A percentile compares a stretch with the other conserved stretches of the same genome.
Evolutionary conservation across 768 basidiomycete genomes (phyloP).

Genomic region (Psilocybe sp.): DNA sequence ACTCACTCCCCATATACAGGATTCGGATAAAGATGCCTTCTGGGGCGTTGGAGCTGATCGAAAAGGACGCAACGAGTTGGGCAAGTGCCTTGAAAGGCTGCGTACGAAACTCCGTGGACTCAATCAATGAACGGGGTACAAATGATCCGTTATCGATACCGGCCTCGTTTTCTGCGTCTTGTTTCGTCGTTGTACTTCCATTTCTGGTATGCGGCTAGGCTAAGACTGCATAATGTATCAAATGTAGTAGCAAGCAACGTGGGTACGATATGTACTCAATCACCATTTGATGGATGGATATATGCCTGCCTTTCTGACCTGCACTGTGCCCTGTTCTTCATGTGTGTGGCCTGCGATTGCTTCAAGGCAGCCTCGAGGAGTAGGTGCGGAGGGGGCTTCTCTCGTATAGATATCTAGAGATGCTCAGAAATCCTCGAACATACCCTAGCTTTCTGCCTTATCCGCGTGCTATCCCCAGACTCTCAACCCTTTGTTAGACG

Average conservation of each 20-base stretch:
- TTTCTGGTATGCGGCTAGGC: constrained; percentile 3
- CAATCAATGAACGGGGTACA: constrained; percentile 9
- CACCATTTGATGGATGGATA: too few species aligned
- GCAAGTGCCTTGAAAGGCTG: constrained; percentile 65
- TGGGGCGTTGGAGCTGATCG: constrained; percentile 74
- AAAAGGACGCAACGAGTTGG: constrained; percentile 70
- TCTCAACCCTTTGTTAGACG: neutral
- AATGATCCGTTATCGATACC: constrained; percentile 17
- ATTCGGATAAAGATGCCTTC: constrained; percentile 75
- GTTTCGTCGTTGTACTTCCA: constrained; percentile 6
- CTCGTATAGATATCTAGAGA: constrained; percentile 14
- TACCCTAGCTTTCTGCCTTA: neutral
- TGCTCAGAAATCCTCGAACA: constrained; percentile 6
- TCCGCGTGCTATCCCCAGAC: constrained; percentile 5
- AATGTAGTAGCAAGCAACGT: too few species aligned
- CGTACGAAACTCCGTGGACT: constrained; percentile 48
- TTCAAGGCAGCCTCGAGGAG: constrained; percentile 24
- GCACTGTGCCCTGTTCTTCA: constrained; percentile 20
- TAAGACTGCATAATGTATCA: too few species aligned
- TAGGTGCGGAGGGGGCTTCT: constrained; percentile 10
- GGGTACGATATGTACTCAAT: too few species aligned
- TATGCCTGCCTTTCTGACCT: too few species aligned
- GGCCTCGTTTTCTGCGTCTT: constrained; percentile 21
- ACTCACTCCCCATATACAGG: constrained; percentile 31
- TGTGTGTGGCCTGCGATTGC: constrained; percentile 7